A percentile compares a stretch with the other conserved stretches of the same genome.
Conservation (phyloP, 2,329 filamentous ascomycete species). For the Botrytis fabae region DNA sequence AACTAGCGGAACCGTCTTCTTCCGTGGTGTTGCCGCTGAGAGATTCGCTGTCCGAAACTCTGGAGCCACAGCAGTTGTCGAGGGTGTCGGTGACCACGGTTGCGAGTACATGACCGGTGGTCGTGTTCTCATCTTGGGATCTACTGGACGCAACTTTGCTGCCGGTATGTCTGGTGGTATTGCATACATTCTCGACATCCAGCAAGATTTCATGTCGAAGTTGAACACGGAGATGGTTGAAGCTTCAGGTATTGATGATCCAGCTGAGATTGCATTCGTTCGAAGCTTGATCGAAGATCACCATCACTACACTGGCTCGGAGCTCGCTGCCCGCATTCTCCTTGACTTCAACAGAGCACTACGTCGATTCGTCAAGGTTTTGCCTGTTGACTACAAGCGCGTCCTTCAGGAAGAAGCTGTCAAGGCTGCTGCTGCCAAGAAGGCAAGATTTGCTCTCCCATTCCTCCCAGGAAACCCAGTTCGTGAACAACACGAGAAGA, state of each 20-base stretch:
- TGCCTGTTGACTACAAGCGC: conserved; percentile 95
- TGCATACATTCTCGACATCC: conserved; percentile 87
- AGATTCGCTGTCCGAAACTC: conserved; percentile 97
- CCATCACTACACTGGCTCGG: conserved; percentile 95
- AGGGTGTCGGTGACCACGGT: conserved; percentile 93
- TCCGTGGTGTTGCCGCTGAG: conserved; percentile 94
- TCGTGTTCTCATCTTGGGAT: conserved; percentile 81
- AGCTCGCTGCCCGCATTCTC: conserved; percentile 87
- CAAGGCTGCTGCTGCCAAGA: conserved; percentile 83
- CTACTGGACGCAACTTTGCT: conserved; percentile 93
- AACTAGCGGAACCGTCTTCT: conserved; percentile 88
- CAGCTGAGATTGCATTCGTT: conserved; percentile 83
- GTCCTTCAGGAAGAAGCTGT: conserved; percentile 82
- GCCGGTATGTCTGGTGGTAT: conserved; percentile 99
- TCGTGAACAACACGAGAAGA: conserved; percentile 52
- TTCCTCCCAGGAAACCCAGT: conserved; percentile 67
- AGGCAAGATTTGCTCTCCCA: conserved; percentile 78
- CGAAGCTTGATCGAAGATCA: conserved; percentile 94
- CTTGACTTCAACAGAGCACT: conserved; percentile 94
- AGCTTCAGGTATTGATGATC: conserved; percentile 78
- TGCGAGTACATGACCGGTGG: conserved; percentile 99
- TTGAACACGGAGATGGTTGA: conserved; percentile 98
- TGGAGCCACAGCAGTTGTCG: conserved; percentile 91
- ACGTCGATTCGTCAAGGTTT: conserved; percentile 86
- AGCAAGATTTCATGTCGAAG: conserved; percentile 87